Percentiles rank a stretch among this genome's conserved stretches.
These are phyloP conservation scores for Gossypioides kirkii DNA, from an alignment of 345 rosid genomes.

Conservation along the genomic window DNA sequence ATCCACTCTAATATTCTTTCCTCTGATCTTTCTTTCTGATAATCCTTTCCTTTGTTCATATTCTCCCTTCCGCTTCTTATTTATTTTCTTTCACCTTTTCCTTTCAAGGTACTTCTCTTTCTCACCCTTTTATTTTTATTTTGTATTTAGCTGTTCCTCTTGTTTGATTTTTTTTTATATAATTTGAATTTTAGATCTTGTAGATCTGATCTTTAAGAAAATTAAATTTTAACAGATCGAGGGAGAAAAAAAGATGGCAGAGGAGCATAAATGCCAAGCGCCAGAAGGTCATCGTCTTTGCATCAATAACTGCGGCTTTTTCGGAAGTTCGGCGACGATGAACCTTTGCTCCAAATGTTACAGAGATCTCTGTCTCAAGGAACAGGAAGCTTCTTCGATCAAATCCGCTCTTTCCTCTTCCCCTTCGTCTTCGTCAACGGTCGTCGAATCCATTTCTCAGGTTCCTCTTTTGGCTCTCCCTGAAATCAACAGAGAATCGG, in stretches of 20 bases:
- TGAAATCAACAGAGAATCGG: constrained; percentile 14
- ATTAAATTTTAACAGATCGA: neutral
- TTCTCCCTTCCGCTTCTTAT: neutral
- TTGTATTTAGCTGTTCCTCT: neutral
- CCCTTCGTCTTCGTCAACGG: constrained; percentile 18
- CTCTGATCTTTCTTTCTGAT: neutral
- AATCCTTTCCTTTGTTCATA: constrained; percentile 1
- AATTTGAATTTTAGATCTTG: constrained; percentile 1
- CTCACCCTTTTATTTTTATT: neutral
- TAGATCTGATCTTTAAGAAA: neutral
- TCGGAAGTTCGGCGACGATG: constrained; percentile 49
- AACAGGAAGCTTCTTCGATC: constrained; percentile 38
- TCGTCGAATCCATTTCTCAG: constrained; percentile 24
- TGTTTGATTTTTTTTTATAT: constrained; percentile 9
- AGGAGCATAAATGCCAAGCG: constrained; percentile 47
- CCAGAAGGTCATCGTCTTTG: constrained; percentile 51
- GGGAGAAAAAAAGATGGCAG: constrained; percentile 32
- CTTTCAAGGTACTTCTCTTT: constrained; percentile 5
- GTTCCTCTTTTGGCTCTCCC: constrained; percentile 22
- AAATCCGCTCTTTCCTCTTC: constrained; percentile 38
- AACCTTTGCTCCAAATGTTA: constrained; percentile 55
- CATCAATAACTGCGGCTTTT: constrained; percentile 48
- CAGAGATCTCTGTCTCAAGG: constrained; percentile 35
- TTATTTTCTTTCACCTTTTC: constrained; percentile 13
- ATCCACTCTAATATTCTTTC: neutral